Base-by-base conservation (phyloP, 2,329 filamentous ascomycete species). In the Whalleya microplaca region DNA sequence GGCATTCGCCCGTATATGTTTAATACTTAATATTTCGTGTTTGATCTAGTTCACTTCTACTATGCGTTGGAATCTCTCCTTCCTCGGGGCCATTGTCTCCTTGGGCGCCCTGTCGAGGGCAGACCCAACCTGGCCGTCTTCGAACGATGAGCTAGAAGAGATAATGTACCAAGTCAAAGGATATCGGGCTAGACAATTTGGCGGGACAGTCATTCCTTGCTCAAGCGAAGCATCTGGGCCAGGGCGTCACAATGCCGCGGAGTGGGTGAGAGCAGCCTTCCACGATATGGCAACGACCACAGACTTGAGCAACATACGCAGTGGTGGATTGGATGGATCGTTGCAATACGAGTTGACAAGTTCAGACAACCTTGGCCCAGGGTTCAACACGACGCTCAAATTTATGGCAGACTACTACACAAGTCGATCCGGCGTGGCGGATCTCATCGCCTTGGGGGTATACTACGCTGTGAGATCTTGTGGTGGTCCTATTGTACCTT, bases 211-310 rank as follows among this genome's bases (percentile, higher is more conserved):
- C 53, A 82, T 77, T 32, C 84, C 84, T 5, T 87, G 84, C 71
- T 75, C 75, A 43, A 82, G 76, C 59, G 77, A 82, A 55, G 77
- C 78, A 19, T 77, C 78, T 0, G 82, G 80, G 0, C 74, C 78
- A 2, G 84, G 84, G 45, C 80, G 84, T 46, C 76, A 81, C 40
- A 84, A 82, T 44, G 82, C 84, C 5, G 84, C 84, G 6, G 84
- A 86, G 69, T 87, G 84, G 84, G 70, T 87, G 42, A 78, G 84
- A 29, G 79, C 81, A 2, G 84, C 79, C 21, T 87, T 87, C 59
- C 84, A 87, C 70, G 84, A 87, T 67, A 84, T 86, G 79, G 75
- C 82, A 3, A 84, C 83, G 2, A 79, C 76, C 27, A 84, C 82
- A 63, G 68, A 73, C 12, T 78, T 72, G 58, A 75, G 72, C 27